Conservation (phyloP, 371 early-diverging fungal species). For the Mortierella sp. region DNA sequence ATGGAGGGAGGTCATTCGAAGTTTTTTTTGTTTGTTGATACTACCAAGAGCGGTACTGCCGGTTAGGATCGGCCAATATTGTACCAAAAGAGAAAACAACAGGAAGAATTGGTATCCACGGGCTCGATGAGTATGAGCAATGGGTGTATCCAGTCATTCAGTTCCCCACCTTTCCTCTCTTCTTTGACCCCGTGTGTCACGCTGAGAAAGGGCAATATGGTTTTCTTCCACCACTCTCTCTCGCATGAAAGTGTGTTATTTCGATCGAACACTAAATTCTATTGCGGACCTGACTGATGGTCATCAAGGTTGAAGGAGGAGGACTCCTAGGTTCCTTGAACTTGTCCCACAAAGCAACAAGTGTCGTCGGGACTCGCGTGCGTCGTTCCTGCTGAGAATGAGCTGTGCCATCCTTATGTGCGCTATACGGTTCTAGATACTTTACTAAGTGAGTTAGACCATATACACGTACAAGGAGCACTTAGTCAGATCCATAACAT, state of each 20-base stretch:
- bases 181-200: neutral
- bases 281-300: conserved; percentile 18
- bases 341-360: no score
- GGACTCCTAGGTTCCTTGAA: no score
- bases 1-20: neutral
- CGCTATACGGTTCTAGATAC: no score
- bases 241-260: neutral
- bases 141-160: neutral
- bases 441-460: no score
- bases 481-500: neutral
- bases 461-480: neutral
- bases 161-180: no score
- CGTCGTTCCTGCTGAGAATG: no score
- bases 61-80: neutral
- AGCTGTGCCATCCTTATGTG: no score
- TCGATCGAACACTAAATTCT: neutral
- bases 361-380: no score
- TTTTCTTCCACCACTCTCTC: neutral
- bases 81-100: neutral
- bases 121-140: neutral
- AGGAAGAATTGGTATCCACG: no score
- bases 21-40: neutral
- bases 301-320: no score
- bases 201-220: neutral
- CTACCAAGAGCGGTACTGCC: neutral